These are phyloP conservation scores for Gossypium thurberi DNA, from an alignment of 345 rosid genomes.

Conservation along the genomic window DNA sequence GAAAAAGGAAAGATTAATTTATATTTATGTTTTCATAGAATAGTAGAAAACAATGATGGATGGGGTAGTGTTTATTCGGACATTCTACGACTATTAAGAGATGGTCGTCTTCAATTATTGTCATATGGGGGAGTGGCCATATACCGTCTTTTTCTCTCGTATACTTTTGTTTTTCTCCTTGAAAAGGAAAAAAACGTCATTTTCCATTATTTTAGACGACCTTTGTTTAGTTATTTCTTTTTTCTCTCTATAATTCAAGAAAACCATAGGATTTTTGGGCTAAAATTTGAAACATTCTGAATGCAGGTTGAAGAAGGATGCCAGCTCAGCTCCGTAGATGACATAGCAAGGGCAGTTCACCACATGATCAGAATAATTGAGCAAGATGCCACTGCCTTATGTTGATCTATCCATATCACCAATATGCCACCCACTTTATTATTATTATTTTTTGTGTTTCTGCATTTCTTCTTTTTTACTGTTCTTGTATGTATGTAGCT, in stretches of 20 bases:
- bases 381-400: constrained; percentile 31
- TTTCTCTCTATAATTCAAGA: neutral
- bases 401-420: constrained; percentile 18
- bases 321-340: constrained; percentile 74
- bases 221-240: neutral
- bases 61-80: neutral
- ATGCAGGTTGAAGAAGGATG: constrained; percentile 85
- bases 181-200: constrained; percentile 1
- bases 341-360: constrained; percentile 80
- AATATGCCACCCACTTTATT: constrained; percentile 10
- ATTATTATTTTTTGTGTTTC: neutral
- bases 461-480: neutral
- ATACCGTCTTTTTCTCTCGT: neutral
- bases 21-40: neutral
- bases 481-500: neutral
- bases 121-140: neutral
- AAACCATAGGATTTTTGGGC: constrained; percentile 14
- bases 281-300: constrained; percentile 16
- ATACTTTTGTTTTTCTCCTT: neutral
- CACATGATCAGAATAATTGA: constrained; percentile 75
- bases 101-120: constrained; percentile 5
- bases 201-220: constrained; percentile 1
- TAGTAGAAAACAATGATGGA: neutral
- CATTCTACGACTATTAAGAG: constrained; percentile 1
- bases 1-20: neutral